Evolutionary conservation across 208 protist genomes (phyloP).

Genomic region (Phytomonas serpens): DNA sequence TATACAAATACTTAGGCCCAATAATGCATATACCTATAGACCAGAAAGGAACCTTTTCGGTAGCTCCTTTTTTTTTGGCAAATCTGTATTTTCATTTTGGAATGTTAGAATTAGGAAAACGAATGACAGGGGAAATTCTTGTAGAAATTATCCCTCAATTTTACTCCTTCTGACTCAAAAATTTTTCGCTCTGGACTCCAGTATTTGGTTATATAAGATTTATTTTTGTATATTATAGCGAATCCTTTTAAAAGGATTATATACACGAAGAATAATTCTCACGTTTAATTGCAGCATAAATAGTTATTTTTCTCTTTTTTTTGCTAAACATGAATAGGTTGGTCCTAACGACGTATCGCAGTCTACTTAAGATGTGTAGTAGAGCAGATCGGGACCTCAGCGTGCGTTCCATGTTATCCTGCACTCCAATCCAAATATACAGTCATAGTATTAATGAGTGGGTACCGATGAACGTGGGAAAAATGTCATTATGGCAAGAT

Average conservation of each 20-base stretch:
- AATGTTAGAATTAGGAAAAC: background rate
- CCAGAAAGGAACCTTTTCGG: background rate
- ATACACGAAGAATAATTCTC: background rate
- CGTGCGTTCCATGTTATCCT: constrained; percentile 53
- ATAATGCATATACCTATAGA: background rate
- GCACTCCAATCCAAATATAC: constrained; percentile 49
- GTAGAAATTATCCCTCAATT: background rate
- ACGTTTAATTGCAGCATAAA: constrained; percentile 3
- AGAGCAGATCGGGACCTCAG: constrained; percentile 40
- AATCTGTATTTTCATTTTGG: background rate
- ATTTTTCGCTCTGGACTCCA: background rate
- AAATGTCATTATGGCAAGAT: constrained; percentile 40
- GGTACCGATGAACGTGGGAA: constrained; percentile 33
- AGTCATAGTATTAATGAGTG: constrained; percentile 48
- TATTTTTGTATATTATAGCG: constrained; percentile 1
- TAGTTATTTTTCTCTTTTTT: constrained; percentile 5
- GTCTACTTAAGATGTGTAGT: constrained; percentile 51
- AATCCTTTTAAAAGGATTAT: background rate
- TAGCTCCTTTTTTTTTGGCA: background rate
- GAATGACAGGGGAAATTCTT: background rate
- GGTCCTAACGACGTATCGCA: constrained; percentile 60
- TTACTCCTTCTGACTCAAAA: background rate
- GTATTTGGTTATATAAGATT: constrained; percentile 12
- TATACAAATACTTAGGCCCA: background rate
- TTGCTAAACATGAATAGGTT: constrained; percentile 21